Percentiles rank a stretch among this genome's conserved stretches.
These are phyloP conservation scores for Xanthoconium purpureum DNA, from an alignment of 768 basidiomycete species.

Conservation along the genomic window DNA sequence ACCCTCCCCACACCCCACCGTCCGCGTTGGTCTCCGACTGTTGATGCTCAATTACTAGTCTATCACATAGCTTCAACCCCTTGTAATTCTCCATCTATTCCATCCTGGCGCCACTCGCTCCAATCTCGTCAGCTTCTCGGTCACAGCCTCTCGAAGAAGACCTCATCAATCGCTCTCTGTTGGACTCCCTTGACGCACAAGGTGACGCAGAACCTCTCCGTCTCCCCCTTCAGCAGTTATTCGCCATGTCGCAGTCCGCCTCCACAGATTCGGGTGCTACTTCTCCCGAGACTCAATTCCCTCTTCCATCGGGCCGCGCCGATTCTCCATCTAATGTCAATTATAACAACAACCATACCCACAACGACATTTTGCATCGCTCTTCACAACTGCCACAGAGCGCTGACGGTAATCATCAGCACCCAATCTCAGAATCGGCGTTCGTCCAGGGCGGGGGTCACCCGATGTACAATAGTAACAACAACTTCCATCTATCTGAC, in stretches of 20 bases:
- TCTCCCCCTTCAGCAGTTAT: constrained; percentile 33
- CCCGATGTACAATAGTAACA: constrained; percentile 42
- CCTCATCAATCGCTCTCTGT: constrained; percentile 79
- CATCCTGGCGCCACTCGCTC: constrained; percentile 52
- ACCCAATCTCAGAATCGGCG: constrained; percentile 25
- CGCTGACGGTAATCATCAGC: constrained; percentile 35
- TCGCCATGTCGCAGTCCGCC: constrained; percentile 43
- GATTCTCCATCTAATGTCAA: constrained; percentile 48
- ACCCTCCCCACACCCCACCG: constrained; percentile 28
- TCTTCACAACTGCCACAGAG: constrained; percentile 26
- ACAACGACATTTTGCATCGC: constrained; percentile 30
- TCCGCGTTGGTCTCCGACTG: constrained; percentile 36
- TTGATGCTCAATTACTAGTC: constrained; percentile 41
- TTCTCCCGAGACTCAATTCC: constrained; percentile 57
- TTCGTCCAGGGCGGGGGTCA: constrained; percentile 34
- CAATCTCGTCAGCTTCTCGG: constrained; percentile 31
- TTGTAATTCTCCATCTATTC: constrained; percentile 32
- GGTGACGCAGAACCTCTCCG: constrained; percentile 72
- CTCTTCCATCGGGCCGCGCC: constrained; percentile 45
- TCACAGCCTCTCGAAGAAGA: constrained; percentile 55
- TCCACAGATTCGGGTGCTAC: constrained; percentile 49
- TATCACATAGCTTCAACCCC: constrained; percentile 27
- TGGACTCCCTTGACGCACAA: constrained; percentile 80
- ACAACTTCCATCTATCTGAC: constrained; percentile 33
- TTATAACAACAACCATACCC: constrained; percentile 36